These are phyloP conservation scores for Orbilia javanica DNA, from an alignment of 2,329 filamentous ascomycete genomes.

Conservation along the genomic window DNA sequence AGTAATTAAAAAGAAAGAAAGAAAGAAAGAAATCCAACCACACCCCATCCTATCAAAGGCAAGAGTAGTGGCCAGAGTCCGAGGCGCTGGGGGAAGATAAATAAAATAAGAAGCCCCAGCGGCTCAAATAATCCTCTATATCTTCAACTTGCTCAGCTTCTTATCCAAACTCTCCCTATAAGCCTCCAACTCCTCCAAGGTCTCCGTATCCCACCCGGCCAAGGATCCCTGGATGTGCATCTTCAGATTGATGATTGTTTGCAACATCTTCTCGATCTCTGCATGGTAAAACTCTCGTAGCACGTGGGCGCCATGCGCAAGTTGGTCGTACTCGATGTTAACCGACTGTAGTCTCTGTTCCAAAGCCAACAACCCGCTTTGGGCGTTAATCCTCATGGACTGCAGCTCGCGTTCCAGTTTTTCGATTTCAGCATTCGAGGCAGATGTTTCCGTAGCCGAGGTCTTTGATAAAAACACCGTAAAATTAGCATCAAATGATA, in stretches of 20 bases:
- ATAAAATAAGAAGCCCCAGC: background rate
- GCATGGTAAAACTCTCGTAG: slow-evolving; percentile 98
- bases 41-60: background rate
- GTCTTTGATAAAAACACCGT: slow-evolving; percentile 67
- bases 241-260: slow-evolving; percentile 98
- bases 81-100: background rate
- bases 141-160: slow-evolving; percentile 52
- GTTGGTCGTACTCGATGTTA: slow-evolving; percentile 95
- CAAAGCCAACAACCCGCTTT: slow-evolving; percentile 88
- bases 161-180: slow-evolving; percentile 69
- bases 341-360: slow-evolving; percentile 97
- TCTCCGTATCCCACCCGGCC: slow-evolving; percentile 94
- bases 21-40: slow-evolving; percentile 4
- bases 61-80: background rate
- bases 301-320: slow-evolving; percentile 84
- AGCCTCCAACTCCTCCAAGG: slow-evolving; percentile 90
- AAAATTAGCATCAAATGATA: slow-evolving; percentile 5
- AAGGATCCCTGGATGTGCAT: slow-evolving; percentile 93
- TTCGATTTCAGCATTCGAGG: slow-evolving; percentile 92
- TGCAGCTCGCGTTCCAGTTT: slow-evolving; percentile 99
- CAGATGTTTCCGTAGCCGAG: slow-evolving; percentile 86
- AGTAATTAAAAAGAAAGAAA: slow-evolving; percentile 3
- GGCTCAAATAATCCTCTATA: slow-evolving; percentile 18
- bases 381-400: slow-evolving; percentile 85
- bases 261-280: slow-evolving; percentile 93